Conservation (phyloP, 1,284 basidiomycete species). For the Xerocomus minutiporus region DNA sequence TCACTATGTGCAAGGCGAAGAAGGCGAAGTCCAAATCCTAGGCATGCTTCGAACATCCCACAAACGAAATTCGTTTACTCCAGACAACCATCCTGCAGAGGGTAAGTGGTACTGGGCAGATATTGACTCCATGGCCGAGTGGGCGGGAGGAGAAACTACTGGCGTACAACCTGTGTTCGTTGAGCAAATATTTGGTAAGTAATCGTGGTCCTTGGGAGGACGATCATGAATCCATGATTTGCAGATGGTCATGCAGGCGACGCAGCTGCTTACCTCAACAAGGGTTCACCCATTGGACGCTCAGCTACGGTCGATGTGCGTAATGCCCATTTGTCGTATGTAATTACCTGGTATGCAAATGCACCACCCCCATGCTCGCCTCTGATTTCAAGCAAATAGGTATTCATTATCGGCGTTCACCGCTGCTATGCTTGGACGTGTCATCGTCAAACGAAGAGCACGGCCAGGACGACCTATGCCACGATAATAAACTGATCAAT, state of each 20-base stretch:
- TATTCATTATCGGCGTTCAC: constrained; percentile 70
- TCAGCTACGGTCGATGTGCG: constrained; percentile 83
- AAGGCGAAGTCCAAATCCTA: constrained; percentile 59
- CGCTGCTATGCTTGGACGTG: constrained; percentile 31
- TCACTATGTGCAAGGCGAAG: constrained; percentile 35
- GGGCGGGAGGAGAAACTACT: constrained; percentile 65
- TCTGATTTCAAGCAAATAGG: constrained; percentile 38
- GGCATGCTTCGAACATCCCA: constrained; percentile 76
- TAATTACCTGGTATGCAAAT: constrained; percentile 79
- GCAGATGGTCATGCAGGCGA: constrained; percentile 79
- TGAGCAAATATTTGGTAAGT: constrained; percentile 80
- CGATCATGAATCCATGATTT: constrained; percentile 9
- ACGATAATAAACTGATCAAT: constrained; percentile 11
- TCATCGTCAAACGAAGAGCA: constrained; percentile 27
- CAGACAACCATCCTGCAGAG: constrained; percentile 78
- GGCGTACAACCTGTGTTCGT: constrained; percentile 81
- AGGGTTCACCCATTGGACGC: constrained; percentile 85
- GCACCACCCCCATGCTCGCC: not conserved
- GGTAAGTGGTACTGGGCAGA: constrained; percentile 94
- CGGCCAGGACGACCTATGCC: constrained; percentile 29
- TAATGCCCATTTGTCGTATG: constrained; percentile 95
- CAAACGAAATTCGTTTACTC: constrained; percentile 76
- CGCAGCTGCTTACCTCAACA: constrained; percentile 56
- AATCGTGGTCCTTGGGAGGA: not conserved
- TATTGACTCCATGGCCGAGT: constrained; percentile 75